phyloP scores from a whole-genome alignment of 352 stramenopile genomes.

The Phytophthora brassicae region DNA sequence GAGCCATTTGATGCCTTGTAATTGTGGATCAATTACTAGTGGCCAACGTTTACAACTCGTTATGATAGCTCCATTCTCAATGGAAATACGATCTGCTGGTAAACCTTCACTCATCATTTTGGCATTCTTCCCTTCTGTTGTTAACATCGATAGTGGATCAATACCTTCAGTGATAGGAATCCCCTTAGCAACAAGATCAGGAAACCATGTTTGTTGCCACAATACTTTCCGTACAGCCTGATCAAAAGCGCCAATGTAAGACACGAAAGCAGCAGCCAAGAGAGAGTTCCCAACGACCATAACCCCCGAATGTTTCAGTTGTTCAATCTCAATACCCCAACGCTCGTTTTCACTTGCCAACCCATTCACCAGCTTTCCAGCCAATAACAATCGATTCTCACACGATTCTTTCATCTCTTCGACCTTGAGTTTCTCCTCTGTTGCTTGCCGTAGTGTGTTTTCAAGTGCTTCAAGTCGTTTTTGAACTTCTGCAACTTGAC shows the following conservation, averaged over 20 bases:
- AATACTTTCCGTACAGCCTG: conserved; percentile 88
- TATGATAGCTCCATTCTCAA: conserved; percentile 98
- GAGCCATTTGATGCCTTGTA: conserved; percentile 99
- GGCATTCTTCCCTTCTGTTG: conserved; percentile 95
- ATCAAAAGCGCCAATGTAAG: conserved; percentile 97
- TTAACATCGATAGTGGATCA: conserved; percentile 95
- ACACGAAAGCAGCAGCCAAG: conserved; percentile 96
- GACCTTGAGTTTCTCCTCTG: conserved; percentile 95
- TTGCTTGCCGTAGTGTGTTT: conserved; percentile 93
- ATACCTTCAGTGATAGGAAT: conserved; percentile 95
- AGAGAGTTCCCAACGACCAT: conserved; percentile 97
- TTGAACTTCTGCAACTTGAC: conserved; percentile 93
- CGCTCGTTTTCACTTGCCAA: conserved; percentile 96
- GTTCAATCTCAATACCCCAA: conserved; percentile 96
- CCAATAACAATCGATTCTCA: conserved; percentile 91
- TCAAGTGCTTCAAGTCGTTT: conserved; percentile 91
- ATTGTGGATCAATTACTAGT: conserved; percentile 97
- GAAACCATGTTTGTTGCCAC: conserved; percentile 83
- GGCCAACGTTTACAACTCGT: conserved; percentile 97
- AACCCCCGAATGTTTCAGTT: conserved; percentile 93
- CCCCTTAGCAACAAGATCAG: conserved; percentile 87
- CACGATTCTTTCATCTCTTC: conserved; percentile 95
- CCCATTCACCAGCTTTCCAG: conserved; percentile 95
- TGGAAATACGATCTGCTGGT: conserved; percentile 96
- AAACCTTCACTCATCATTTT: conserved; percentile 98